Conservation (phyloP, 352 stramenopile species). For the Globisporangium paddicum region DNA sequence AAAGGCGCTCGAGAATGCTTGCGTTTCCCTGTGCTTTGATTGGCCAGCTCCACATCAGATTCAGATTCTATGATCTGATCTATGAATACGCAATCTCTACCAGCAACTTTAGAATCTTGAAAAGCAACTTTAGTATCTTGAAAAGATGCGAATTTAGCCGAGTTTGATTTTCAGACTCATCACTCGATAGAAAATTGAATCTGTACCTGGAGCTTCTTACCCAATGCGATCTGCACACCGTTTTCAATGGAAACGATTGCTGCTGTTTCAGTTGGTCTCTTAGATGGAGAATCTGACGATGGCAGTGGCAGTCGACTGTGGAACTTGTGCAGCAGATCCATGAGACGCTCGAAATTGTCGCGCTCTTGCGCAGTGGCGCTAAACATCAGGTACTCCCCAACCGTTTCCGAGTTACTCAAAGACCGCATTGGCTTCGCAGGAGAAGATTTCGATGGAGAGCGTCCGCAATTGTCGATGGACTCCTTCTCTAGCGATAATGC, state of each 20-base stretch:
- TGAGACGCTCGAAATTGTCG: conserved; percentile 51
- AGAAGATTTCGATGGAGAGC: neutral
- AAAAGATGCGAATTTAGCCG: too few species aligned
- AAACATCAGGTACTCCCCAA: conserved; percentile 52
- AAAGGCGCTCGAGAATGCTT: neutral
- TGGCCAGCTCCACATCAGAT: neutral
- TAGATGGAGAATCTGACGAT: neutral
- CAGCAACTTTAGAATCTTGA: neutral
- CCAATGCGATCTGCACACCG: conserved; percentile 31
- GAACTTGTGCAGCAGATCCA: conserved; percentile 46
- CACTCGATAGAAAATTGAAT: conserved; percentile 33
- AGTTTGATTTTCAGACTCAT: too few species aligned
- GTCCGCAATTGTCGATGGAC: neutral
- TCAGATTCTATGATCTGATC: too few species aligned
- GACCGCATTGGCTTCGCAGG: neutral
- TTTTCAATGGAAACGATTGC: conserved; percentile 24
- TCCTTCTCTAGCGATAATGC: neutral
- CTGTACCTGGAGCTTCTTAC: conserved; percentile 31
- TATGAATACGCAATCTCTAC: neutral
- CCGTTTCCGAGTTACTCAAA: conserved; percentile 12
- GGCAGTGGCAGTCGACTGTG: conserved; percentile 15
- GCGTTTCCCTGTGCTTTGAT: neutral
- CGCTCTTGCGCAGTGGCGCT: conserved; percentile 33
- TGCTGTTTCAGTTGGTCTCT: neutral
- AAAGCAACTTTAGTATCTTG: too few species aligned